These are phyloP conservation scores for Ceratopteris richardii DNA, from an alignment of 75 land plant species.

Conservation along the genomic window DNA sequence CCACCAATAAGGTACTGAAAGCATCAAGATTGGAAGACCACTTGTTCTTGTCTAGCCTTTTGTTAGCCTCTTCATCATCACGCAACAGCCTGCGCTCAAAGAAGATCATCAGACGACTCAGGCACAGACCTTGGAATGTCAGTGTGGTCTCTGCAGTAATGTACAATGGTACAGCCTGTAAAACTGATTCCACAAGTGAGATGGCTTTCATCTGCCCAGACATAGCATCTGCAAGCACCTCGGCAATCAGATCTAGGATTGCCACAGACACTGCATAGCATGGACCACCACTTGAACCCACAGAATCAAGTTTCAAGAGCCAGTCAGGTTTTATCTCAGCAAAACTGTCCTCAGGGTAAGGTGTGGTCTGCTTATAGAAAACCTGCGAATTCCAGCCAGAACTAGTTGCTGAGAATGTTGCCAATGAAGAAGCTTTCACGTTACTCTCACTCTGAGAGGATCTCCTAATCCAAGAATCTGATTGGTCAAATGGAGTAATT, in stretches of 20 bases:
- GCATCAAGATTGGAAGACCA: constrained; percentile 91
- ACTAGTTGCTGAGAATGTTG: constrained; percentile 35
- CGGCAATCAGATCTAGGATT: constrained; percentile 87
- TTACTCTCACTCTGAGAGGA: background rate
- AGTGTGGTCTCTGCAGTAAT: constrained; percentile 65
- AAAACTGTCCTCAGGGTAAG: constrained; percentile 24
- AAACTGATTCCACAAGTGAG: constrained; percentile 46
- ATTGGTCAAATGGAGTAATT: constrained; percentile 44
- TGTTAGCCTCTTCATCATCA: constrained; percentile 85
- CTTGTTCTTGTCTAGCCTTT: constrained; percentile 82
- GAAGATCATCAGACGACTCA: constrained; percentile 84
- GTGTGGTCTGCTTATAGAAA: constrained; percentile 28
- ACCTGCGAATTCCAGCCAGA: no score
- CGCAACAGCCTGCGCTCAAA: constrained; percentile 81
- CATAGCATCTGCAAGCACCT: constrained; percentile 78
- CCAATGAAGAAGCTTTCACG: constrained; percentile 15
- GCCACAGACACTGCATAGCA: constrained; percentile 88
- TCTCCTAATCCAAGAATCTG: constrained; percentile 59
- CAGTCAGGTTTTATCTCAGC: constrained; percentile 44
- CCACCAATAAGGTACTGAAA: constrained; percentile 79
- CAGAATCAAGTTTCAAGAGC: constrained; percentile 65
- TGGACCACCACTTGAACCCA: constrained; percentile 92
- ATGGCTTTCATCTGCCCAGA: constrained; percentile 82
- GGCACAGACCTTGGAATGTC: constrained; percentile 88
- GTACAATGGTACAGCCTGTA: constrained; percentile 73